Evolutionary conservation across 805 yeast genomes (phyloP).

Genomic region (Pichia occidentalis): DNA sequence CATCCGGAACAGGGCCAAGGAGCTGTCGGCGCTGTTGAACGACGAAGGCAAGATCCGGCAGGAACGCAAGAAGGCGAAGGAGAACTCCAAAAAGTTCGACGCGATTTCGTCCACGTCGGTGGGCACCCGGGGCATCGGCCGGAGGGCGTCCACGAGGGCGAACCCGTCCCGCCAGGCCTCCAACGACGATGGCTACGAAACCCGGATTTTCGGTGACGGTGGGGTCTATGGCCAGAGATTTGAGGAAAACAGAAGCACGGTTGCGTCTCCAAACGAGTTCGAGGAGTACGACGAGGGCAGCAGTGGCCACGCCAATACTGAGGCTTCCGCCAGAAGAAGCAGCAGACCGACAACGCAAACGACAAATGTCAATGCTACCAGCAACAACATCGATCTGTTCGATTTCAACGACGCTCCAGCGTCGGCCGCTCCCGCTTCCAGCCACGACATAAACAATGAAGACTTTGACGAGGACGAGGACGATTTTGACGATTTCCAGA

Average conservation of each 20-base stretch:
- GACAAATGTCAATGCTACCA: constrained; percentile 38
- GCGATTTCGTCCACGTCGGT: constrained; percentile 46
- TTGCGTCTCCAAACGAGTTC: constrained; percentile 33
- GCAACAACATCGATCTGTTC: constrained; percentile 43
- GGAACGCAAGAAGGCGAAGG: constrained; percentile 88
- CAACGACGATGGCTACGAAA: constrained; percentile 34
- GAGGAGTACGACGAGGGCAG: constrained; percentile 51
- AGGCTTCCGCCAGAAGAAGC: constrained; percentile 24
- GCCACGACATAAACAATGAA: constrained; percentile 12
- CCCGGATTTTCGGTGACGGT: constrained; percentile 63
- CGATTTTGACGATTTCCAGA: constrained; percentile 77
- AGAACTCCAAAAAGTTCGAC: constrained; percentile 73
- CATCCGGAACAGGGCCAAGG: constrained; percentile 86
- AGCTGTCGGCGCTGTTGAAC: constrained; percentile 59
- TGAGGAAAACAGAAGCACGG: constrained; percentile 47
- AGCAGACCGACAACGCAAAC: constrained; percentile 30
- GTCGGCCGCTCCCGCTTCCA: no score
- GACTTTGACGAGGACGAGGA: constrained; percentile 37
- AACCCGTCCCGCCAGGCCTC: constrained; percentile 38
- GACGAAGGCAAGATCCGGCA: constrained; percentile 72
- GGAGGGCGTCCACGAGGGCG: constrained; percentile 18
- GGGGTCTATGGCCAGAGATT: constrained; percentile 63
- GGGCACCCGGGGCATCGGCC: constrained; percentile 16
- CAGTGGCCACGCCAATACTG: constrained; percentile 27
- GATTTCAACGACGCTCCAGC: constrained; percentile 34